Percentiles rank a stretch among this genome's conserved stretches.
Conservation (phyloP, 2,329 filamentous ascomycete species). For the Exserohilum turcica region DNA sequence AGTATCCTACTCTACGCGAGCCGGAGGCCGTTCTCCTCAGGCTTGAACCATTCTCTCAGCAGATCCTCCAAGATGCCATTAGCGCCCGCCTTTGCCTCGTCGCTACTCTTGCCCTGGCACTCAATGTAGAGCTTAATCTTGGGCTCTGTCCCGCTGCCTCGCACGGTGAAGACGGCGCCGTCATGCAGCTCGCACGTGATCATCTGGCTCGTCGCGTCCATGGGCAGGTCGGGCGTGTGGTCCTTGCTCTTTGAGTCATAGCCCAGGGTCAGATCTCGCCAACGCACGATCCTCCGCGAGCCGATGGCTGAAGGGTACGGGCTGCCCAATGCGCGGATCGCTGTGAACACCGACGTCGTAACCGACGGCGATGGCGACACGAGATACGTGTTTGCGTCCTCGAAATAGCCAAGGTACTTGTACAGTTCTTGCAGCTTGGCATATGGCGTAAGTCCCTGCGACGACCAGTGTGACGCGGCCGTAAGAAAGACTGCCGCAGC, state of each 20-base stretch:
- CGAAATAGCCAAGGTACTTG: conserved; percentile 63
- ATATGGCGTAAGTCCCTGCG: conserved; percentile 61
- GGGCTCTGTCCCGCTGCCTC: conserved; percentile 68
- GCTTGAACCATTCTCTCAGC: conserved; percentile 57
- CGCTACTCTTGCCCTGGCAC: conserved; percentile 49
- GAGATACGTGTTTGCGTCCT: conserved; percentile 68
- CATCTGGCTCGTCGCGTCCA: conserved; percentile 65
- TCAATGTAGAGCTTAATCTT: conserved; percentile 68
- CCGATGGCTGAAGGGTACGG: conserved; percentile 57
- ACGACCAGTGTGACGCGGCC: conserved; percentile 58
- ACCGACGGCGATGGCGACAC: conserved; percentile 60
- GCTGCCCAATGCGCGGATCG: conserved; percentile 55
- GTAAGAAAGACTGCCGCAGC: conserved; percentile 65
- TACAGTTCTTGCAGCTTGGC: conserved; percentile 64
- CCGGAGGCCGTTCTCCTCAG: conserved; percentile 43
- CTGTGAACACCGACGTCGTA: conserved; percentile 61
- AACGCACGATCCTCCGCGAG: conserved; percentile 58
- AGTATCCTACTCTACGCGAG: conserved; percentile 26
- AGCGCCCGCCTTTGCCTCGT: conserved; percentile 52
- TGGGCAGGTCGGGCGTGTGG: conserved; percentile 60
- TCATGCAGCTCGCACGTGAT: conserved; percentile 65
- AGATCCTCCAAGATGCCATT: conserved; percentile 54
- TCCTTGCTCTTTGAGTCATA: conserved; percentile 62
- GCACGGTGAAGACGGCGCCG: conserved; percentile 62
- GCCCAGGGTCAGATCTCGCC: conserved; percentile 66